phyloP scores from a whole-genome alignment of 805 yeast genomes.

The Saccharomyces paradoxus region DNA sequence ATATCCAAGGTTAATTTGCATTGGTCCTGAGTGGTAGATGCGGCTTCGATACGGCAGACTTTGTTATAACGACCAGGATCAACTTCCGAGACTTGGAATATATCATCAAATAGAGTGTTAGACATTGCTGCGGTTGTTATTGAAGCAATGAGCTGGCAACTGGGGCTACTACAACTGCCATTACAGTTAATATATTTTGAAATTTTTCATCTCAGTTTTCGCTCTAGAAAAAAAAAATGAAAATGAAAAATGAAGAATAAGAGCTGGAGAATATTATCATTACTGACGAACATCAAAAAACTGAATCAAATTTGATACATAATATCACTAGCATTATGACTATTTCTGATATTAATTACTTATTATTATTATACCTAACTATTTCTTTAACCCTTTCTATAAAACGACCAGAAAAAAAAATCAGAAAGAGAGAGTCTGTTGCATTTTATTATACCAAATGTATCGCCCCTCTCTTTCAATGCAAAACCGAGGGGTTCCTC shows the following conservation, averaged over 20 bases:
- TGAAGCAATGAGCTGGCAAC: background rate
- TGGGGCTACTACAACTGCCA: background rate
- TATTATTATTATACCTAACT: background rate
- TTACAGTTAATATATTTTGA: background rate
- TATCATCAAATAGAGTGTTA: conserved; percentile 82
- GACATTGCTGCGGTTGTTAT: conserved; percentile 37
- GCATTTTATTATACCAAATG: background rate
- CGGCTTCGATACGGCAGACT: conserved; percentile 81
- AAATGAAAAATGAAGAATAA: background rate
- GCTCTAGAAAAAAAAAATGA: background rate
- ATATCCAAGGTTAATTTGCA: conserved; percentile 80
- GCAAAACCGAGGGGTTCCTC: conserved; percentile 35
- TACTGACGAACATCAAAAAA: background rate
- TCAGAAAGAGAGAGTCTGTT: background rate
- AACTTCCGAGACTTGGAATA: conserved; percentile 74
- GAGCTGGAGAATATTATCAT: background rate
- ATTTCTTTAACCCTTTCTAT: background rate
- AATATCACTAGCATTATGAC: background rate
- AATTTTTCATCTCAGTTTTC: background rate
- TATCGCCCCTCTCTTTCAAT: background rate
- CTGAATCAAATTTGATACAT: background rate
- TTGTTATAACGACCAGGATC: conserved; percentile 89
- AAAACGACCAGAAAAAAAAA: background rate
- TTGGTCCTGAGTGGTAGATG: conserved; percentile 62
- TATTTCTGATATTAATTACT: background rate